phyloP scores from a whole-genome alignment of 2,329 filamentous ascomycete species.

The Colletotrichum acutatum region DNA sequence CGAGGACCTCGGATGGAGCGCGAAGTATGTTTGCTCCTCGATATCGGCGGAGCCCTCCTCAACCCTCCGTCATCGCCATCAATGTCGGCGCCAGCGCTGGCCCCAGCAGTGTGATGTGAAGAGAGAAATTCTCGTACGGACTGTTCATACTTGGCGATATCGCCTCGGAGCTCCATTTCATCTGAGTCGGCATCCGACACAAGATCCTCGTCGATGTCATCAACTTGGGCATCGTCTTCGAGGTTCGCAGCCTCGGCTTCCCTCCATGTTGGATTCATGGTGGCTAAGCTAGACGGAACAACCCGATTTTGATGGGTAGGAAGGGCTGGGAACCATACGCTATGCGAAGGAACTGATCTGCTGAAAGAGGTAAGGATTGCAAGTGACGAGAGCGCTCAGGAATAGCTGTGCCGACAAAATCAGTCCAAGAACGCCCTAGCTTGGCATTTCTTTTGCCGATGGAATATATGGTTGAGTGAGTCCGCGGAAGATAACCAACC shows the following conservation, averaged over 20 bases:
- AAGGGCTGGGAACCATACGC: not conserved
- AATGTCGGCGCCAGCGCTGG: not conserved
- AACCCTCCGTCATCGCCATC: constrained; percentile 5
- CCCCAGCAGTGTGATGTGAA: constrained; percentile 46
- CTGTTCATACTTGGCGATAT: constrained; percentile 56
- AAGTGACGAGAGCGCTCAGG: not conserved
- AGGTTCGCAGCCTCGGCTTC: not conserved
- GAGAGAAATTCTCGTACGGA: constrained; percentile 54
- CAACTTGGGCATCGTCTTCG: not conserved
- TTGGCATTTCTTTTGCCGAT: not conserved
- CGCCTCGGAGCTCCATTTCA: constrained; percentile 54
- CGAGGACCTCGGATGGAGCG: constrained; percentile 56
- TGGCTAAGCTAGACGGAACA: not conserved
- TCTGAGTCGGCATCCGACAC: constrained; percentile 57
- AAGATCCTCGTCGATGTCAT: constrained; percentile 38
- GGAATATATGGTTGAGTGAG: not conserved
- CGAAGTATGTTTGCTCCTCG: constrained; percentile 30
- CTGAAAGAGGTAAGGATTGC: not conserved
- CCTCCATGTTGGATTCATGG: constrained; percentile 2
- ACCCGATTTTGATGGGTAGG: not conserved
- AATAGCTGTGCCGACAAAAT: not conserved
- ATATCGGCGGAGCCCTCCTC: constrained; percentile 38
- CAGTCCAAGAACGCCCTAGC: not conserved
- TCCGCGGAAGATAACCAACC: not conserved
- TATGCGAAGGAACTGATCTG: not conserved